phyloP scores from a whole-genome alignment of 495 filamentous ascomycete genomes.

The Podospora comata region DNA sequence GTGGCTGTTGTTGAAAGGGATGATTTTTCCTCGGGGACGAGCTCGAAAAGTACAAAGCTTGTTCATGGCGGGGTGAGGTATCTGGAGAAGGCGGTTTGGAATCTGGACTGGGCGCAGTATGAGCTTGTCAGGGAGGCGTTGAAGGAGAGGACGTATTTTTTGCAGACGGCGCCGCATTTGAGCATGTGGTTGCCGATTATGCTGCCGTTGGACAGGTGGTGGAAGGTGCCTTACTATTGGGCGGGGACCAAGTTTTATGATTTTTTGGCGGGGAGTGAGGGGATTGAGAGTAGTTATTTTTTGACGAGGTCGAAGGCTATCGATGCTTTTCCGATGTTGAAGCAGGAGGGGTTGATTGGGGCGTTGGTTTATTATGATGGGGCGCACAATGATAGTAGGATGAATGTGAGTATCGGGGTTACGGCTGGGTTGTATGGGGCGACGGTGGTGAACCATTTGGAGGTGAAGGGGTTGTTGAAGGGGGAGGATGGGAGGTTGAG shows the following conservation, averaged over 20 bases:
- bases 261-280: slow-evolving; percentile 89
- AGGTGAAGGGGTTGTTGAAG: slow-evolving; percentile 82
- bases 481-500: slow-evolving; percentile 72
- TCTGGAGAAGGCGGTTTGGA: slow-evolving; percentile 94
- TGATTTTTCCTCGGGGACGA: slow-evolving; percentile 91
- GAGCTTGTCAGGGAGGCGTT: slow-evolving; percentile 90
- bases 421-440: slow-evolving; percentile 91
- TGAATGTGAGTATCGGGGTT: slow-evolving; percentile 96
- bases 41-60: slow-evolving; percentile 94
- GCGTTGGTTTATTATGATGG: slow-evolving; percentile 98
- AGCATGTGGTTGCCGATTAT: slow-evolving; percentile 96
- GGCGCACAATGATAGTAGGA: slow-evolving; percentile 95
- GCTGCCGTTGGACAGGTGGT: slow-evolving; percentile 94
- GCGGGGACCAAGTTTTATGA: slow-evolving; percentile 94
- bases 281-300: slow-evolving; percentile 97
- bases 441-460: slow-evolving; percentile 89
- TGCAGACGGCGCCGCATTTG: slow-evolving; percentile 93
- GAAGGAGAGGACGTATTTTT: slow-evolving; percentile 90
- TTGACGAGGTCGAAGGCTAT: slow-evolving; percentile 90
- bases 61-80: slow-evolving; percentile 97
- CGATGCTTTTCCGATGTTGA: slow-evolving; percentile 97
- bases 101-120: slow-evolving; percentile 95
- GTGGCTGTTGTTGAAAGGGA: slow-evolving; percentile 94
- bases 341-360: slow-evolving; percentile 77
- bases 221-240: slow-evolving; percentile 98